phyloP scores from a whole-genome alignment of 371 early-diverging fungal species.

The Blakeslea trispora region DNA sequence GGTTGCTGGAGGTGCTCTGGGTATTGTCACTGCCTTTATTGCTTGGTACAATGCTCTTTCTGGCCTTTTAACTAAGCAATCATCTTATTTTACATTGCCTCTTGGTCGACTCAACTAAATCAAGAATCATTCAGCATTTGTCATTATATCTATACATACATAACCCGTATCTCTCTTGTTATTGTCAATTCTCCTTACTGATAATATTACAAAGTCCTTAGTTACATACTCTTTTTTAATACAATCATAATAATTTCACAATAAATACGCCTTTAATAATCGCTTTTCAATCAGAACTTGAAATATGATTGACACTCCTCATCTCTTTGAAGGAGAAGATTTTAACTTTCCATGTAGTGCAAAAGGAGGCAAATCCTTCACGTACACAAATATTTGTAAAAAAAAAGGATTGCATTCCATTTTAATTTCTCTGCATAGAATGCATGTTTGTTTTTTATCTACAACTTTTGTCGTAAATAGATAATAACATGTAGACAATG shows the following conservation, averaged over 20 bases:
- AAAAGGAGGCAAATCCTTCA: not conserved
- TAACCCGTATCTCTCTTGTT: not conserved
- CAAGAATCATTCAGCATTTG: not conserved
- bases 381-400: no score
- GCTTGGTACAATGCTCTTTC: slow-evolving; percentile 77
- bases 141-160: not conserved
- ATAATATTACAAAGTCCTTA: not conserved
- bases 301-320: not conserved
- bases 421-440: not conserved
- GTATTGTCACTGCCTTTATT: slow-evolving; percentile 66
- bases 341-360: no score
- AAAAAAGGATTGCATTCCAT: not conserved
- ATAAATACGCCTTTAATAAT: not conserved
- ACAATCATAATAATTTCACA: not conserved
- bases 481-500: no score
- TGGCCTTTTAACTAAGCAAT: slow-evolving; percentile 59
- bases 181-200: not conserved
- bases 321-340: no score
- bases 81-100: slow-evolving; percentile 63
- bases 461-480: not conserved
- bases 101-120: slow-evolving; percentile 34
- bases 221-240: not conserved
- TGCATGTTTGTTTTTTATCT: not conserved
- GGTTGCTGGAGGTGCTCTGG: slow-evolving; percentile 67
- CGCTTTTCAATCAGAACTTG: not conserved